Percentiles rank a stretch among this genome's conserved stretches.
Conservation (phyloP, 176 grass and related monocot species). For the Aegilops sharonensis region DNA sequence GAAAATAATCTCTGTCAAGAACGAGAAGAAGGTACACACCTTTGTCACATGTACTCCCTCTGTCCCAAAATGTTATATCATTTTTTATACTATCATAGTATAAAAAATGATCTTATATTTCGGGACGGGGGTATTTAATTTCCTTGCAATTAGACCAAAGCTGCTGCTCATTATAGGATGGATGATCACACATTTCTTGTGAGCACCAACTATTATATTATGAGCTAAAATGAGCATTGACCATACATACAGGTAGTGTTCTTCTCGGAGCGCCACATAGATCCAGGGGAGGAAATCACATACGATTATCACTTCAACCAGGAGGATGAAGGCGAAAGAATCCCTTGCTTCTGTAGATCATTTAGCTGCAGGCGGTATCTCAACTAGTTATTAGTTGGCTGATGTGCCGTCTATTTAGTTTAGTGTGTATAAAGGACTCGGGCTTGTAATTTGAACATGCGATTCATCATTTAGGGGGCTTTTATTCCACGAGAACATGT, state of each 20-base stretch:
- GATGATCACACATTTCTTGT: neutral
- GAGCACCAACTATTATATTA: neutral
- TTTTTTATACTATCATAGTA: no score
- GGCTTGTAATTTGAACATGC: neutral
- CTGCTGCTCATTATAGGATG: neutral
- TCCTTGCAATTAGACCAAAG: neutral
- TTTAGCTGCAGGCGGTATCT: slow-evolving; percentile 78
- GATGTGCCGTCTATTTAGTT: neutral
- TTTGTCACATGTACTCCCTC: neutral
- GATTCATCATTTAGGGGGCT: neutral
- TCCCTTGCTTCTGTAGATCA: slow-evolving; percentile 87
- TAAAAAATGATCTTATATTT: no score
- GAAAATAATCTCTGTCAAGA: slow-evolving; percentile 80
- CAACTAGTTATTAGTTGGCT: slow-evolving; percentile 43
- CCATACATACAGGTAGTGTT: slow-evolving; percentile 62
- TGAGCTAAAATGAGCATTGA: neutral
- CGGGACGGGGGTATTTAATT: neutral
- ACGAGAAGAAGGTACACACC: slow-evolving; percentile 74
- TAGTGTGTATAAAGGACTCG: neutral
- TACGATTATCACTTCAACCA: slow-evolving; percentile 96
- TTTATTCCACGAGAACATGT: neutral
- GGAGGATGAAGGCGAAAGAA: slow-evolving; percentile 87
- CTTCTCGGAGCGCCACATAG: slow-evolving; percentile 87
- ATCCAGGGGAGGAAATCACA: slow-evolving; percentile 90
- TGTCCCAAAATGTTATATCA: no score